phyloP scores from a whole-genome alignment of 257 asterid species.

The Nicotiana tabacum region DNA sequence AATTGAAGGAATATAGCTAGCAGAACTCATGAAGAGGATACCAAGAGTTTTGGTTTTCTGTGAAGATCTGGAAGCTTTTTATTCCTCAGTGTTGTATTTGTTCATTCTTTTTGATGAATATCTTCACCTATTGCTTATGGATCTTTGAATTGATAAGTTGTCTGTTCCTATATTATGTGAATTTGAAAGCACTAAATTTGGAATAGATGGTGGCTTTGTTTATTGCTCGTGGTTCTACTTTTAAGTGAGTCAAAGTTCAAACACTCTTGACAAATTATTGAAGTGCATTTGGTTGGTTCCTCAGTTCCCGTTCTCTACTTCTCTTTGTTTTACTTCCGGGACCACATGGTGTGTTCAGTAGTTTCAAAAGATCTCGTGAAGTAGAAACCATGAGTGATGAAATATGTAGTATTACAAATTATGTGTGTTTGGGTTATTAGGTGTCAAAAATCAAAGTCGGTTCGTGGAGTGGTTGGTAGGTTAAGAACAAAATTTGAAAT shows the following conservation, averaged over 20 bases:
- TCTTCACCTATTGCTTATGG: neutral
- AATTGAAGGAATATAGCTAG: constrained; percentile 29
- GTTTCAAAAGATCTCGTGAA: neutral
- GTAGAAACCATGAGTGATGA: neutral
- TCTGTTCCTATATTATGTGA: neutral
- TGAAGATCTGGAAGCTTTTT: constrained; percentile 16
- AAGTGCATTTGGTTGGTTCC: neutral
- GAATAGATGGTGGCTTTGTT: neutral
- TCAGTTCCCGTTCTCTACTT: neutral
- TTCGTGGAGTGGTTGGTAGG: neutral
- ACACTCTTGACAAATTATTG: neutral
- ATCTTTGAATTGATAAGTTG: neutral
- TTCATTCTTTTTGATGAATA: constrained; percentile 12
- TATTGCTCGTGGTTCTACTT: neutral
- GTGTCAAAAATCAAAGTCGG: neutral
- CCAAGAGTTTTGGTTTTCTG: constrained; percentile 21
- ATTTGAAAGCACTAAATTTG: neutral
- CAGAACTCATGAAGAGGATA: constrained; percentile 28
- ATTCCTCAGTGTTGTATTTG: neutral
- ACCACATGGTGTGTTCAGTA: neutral
- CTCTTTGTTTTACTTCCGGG: neutral
- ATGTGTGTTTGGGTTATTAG: neutral
- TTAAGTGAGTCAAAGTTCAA: neutral
- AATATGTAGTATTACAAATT: neutral
- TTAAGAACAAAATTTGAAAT: neutral